phyloP scores from a whole-genome alignment of 2,329 filamentous ascomycete species.

The Myriosclerotinia duriaeana region DNA sequence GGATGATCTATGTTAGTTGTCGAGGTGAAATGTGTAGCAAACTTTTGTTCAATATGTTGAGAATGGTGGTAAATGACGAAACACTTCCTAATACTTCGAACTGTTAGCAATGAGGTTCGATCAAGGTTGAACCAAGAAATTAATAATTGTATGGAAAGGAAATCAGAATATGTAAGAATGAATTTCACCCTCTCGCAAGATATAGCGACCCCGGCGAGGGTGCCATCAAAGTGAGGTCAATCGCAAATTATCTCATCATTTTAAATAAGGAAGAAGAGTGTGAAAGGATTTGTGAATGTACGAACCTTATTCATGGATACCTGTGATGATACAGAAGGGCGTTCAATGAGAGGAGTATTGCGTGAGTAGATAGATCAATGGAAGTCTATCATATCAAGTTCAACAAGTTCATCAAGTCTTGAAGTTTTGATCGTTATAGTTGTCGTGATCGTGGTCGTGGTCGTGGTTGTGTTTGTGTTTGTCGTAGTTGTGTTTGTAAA shows the following conservation, averaged over 20 bases:
- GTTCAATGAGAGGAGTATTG: not conserved
- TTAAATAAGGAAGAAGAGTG: constrained; percentile 33
- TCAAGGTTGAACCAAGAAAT: not conserved
- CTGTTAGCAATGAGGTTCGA: not conserved
- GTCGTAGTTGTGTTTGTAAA: not conserved
- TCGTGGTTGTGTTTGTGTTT: not conserved
- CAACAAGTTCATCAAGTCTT: too few species aligned
- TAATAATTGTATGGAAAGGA: constrained; percentile 20
- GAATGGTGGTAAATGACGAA: too few species aligned
- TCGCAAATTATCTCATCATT: constrained; percentile 99
- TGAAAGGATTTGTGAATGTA: not conserved
- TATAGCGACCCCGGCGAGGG: constrained; percentile 90
- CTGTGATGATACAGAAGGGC: not conserved
- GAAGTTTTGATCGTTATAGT: not conserved
- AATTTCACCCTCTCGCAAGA: constrained; percentile 80
- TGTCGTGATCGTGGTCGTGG: not conserved
- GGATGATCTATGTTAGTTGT: constrained; percentile 7
- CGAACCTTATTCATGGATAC: constrained; percentile 15
- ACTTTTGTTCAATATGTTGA: not conserved
- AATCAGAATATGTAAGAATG: constrained; percentile 99
- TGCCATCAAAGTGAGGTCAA: constrained; percentile 82
- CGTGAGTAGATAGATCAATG: not conserved
- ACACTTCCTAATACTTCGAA: constrained; percentile 7
- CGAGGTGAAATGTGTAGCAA: not conserved
- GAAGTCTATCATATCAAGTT: too few species aligned